A percentile compares a stretch with the other conserved stretches of the same genome.
phyloP scores from a whole-genome alignment of 129 eudicot species.

The sunflower (Helianthus annuus) region HanXRQr2.0-SUNRISE NC_035445.2:130898065-130898564 shows the following conservation, averaged over 20 bases:
- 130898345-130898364: neutral
- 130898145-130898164: neutral
- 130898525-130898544: constrained; percentile 36
- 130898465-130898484: constrained; percentile 54
- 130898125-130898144: neutral
- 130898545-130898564: neutral
- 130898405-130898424: neutral
- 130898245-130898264: neutral
- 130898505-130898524: constrained; percentile 56
- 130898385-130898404: neutral
- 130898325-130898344: neutral
- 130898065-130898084: no score
- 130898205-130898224: no score
- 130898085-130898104: no score
- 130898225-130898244: neutral
- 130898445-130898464: constrained; percentile 43
- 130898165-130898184: neutral
- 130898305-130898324: no score
- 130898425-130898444: neutral
- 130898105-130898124: no score
- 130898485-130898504: constrained; percentile 49
- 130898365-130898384: neutral
- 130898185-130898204: neutral
- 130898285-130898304: neutral
- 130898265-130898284: neutral